Evolutionary conservation across 2,329 filamentous ascomycete species (phyloP), one percentile per base, ranked within the genome.

Genomic region (Exophiala viscosa): DNA sequence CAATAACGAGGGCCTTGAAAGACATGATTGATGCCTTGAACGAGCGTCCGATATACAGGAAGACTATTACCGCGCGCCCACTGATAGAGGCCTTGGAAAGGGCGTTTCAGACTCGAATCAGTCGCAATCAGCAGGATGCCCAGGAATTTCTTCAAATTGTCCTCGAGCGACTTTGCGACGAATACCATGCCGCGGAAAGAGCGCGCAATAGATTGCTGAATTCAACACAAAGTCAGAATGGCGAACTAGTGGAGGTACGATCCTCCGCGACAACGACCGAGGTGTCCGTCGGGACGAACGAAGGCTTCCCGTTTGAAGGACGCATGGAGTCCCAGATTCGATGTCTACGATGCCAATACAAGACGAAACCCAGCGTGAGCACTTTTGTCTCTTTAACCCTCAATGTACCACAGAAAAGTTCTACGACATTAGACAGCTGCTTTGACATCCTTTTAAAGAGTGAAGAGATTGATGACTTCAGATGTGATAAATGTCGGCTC

Each of bases 141-240:
- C 93, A 99, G 66, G 93, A 99, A 69, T 96, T 99, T 59, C 73
- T 99, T 50, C 93, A 99, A 72, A 86, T 97, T 45, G 86, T 99
- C 10, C 87, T 90, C 2, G 92, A 99, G 73, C 81, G 92, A 47
- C 76, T 99, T 50, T 90, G 89, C 64, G 93, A 99, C 66, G 93
- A 99, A 70, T 96, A 96, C 65, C 85, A 95, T 66, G 90, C 90
- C 3, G 90, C 90, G 1, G 80, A 82, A 63, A 82, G 86, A 65
- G 90, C 89, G 10, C 79, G 91, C 58, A 74, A 68, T 55, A 65
- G 71, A 39, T 66, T 66, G 33, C 15, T 41, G 23, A 45, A 57
- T 32, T 58, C 65, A 20, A 58, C 60, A 55, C 54, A 20, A 48
- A 58, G 5, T 59, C 62, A 20, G 58, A 63, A 13, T 59, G 66